phyloP scores from a whole-genome alignment of 2,329 filamentous ascomycete genomes.

The Phialophora expanda region DNA sequence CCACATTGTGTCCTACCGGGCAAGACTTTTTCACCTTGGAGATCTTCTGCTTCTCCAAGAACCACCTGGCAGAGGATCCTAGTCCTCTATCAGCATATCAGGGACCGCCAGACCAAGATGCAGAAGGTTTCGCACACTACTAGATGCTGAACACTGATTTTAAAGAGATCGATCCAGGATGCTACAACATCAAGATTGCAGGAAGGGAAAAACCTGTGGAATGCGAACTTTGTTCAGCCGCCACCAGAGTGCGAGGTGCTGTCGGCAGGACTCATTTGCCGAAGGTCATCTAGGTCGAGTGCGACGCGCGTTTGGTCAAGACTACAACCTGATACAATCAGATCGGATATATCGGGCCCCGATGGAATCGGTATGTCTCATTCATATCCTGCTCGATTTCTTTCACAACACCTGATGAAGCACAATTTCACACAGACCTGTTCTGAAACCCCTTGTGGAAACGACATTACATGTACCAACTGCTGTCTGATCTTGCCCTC shows the following conservation, averaged over 20 bases:
- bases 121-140: too few relatives aligned
- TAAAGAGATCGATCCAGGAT: too few relatives aligned
- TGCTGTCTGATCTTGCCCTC: slow-evolving; percentile 50
- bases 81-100: background rate
- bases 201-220: too few relatives aligned
- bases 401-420: slow-evolving; percentile 56
- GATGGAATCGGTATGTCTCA: slow-evolving; percentile 4
- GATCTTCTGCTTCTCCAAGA: background rate
- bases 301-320: background rate
- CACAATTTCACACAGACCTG: slow-evolving; percentile 60
- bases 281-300: background rate
- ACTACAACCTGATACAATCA: background rate
- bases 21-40: background rate
- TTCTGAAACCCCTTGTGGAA: slow-evolving; percentile 68
- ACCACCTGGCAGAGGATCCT: background rate
- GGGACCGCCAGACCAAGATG: background rate
- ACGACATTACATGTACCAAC: slow-evolving; percentile 50
- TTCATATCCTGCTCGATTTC: slow-evolving; percentile 8
- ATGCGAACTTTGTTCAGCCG: too few relatives aligned
- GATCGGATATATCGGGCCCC: background rate
- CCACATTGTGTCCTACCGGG: background rate
- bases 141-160: too few relatives aligned
- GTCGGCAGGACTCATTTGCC: background rate
- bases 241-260: background rate
- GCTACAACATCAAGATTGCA: too few relatives aligned